These are phyloP conservation scores for Ganoderma multipileum DNA, from an alignment of 1,284 basidiomycete genomes.

Conservation along the genomic window DNA sequence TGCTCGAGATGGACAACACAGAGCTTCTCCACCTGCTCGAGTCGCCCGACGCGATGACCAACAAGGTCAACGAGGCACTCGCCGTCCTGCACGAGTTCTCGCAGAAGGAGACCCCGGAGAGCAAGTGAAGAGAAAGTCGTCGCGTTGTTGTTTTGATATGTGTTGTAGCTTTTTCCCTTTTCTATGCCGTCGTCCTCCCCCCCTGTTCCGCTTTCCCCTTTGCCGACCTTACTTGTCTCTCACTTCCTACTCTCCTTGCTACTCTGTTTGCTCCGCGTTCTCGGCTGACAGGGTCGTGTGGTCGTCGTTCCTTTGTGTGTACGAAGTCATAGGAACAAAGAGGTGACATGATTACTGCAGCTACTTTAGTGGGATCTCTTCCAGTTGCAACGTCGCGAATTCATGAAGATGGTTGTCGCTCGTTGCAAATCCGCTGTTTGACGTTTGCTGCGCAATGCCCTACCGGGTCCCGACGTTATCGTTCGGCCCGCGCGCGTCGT, in stretches of 20 bases:
- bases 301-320: constrained; percentile 69
- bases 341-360: constrained; percentile 41
- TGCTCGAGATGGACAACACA: constrained; percentile 96
- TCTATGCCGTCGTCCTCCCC: constrained; percentile 9
- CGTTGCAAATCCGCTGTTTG: background rate
- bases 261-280: constrained; percentile 36
- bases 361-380: constrained; percentile 28
- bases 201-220: constrained; percentile 29
- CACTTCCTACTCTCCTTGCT: constrained; percentile 32
- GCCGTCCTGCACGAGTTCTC: constrained; percentile 81
- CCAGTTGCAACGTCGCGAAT: constrained; percentile 25
- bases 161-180: constrained; percentile 25
- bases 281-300: constrained; percentile 48
- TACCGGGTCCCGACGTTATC: too few relatives aligned
- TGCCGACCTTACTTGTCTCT: constrained; percentile 36
- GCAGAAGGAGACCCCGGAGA: constrained; percentile 50
- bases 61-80: constrained; percentile 91
- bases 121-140: constrained; percentile 32
- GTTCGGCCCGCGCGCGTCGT: background rate
- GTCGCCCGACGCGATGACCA: constrained; percentile 77
- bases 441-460: background rate
- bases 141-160: constrained; percentile 33
- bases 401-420: constrained; percentile 28
- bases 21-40: constrained; percentile 91
- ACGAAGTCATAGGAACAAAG: constrained; percentile 63